Evolutionary conservation across 805 yeast species (phyloP).

Genomic region (Nakazawaea sp.): DNA sequence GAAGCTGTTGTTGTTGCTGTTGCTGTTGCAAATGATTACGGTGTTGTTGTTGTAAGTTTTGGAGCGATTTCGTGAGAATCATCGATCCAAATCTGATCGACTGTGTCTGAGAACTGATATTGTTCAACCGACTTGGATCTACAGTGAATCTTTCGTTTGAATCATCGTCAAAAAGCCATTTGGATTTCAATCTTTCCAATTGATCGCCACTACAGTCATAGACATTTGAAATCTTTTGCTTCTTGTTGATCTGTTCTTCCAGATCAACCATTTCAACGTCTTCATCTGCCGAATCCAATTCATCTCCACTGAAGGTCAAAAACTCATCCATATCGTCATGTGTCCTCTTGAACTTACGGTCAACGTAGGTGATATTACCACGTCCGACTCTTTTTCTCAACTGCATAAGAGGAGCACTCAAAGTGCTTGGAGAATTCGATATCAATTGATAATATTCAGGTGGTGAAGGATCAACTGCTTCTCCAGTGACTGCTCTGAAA

Average conservation of each 20-base stretch:
- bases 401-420: constrained; percentile 47
- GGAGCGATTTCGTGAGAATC: constrained; percentile 78
- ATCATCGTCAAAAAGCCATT: constrained; percentile 40
- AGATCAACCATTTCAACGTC: background rate
- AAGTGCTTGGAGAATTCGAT: constrained; percentile 18
- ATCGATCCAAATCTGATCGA: constrained; percentile 87
- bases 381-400: constrained; percentile 75
- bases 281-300: constrained; percentile 13
- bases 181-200: constrained; percentile 36
- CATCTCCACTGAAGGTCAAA: constrained; percentile 31
- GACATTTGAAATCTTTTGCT: constrained; percentile 19
- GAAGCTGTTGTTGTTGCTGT: constrained; percentile 23
- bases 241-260: constrained; percentile 7
- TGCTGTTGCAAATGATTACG: constrained; percentile 19
- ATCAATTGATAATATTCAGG: constrained; percentile 39
- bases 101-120: constrained; percentile 81
- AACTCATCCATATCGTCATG: constrained; percentile 31
- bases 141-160: constrained; percentile 27
- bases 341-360: constrained; percentile 44
- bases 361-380: constrained; percentile 62
- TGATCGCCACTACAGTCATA: constrained; percentile 26
- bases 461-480: constrained; percentile 37
- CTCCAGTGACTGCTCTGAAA: constrained; percentile 45
- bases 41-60: constrained; percentile 29
- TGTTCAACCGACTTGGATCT: constrained; percentile 80